These are phyloP conservation scores for Kurtzmaniella fragi DNA, from an alignment of 805 yeast genomes.

Conservation along the genomic window DNA sequence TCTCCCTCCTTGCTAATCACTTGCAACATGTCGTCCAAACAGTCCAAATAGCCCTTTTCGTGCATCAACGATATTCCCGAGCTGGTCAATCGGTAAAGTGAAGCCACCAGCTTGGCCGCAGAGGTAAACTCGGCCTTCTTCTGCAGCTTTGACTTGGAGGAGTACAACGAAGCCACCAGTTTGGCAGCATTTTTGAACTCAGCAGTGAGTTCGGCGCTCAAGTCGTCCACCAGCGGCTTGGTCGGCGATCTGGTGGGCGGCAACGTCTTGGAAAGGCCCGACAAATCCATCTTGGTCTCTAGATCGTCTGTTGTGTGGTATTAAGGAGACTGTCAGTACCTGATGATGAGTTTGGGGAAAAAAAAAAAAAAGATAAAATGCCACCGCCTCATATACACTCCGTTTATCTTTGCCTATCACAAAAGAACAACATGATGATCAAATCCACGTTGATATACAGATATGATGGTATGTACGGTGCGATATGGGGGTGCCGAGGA, in stretches of 20 bases:
- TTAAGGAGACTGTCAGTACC: constrained; percentile 1
- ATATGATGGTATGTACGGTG: constrained; percentile 47
- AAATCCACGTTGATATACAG: constrained; percentile 63
- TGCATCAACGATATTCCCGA: constrained; percentile 43
- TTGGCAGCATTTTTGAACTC: constrained; percentile 71
- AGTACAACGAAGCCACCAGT: constrained; percentile 53
- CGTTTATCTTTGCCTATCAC: no score
- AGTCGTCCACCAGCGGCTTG: constrained; percentile 41
- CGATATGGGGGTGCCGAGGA: neutral
- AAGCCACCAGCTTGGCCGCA: constrained; percentile 40
- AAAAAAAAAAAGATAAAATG: no score
- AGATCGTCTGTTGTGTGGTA: neutral
- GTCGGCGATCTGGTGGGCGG: constrained; percentile 50
- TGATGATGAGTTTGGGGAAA: no score
- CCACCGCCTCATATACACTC: no score
- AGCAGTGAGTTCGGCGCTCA: constrained; percentile 50
- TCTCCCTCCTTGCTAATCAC: constrained; percentile 39
- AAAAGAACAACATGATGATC: constrained; percentile 39
- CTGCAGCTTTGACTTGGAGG: constrained; percentile 9
- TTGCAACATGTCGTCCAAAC: constrained; percentile 51
- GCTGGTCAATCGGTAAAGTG: constrained; percentile 58
- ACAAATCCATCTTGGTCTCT: constrained; percentile 47
- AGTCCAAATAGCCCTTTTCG: constrained; percentile 57
- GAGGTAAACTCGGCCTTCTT: constrained; percentile 29
- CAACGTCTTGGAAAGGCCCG: constrained; percentile 49